phyloP scores from a whole-genome alignment of 805 yeast species.

The Huiozyma naganishii region DNA sequence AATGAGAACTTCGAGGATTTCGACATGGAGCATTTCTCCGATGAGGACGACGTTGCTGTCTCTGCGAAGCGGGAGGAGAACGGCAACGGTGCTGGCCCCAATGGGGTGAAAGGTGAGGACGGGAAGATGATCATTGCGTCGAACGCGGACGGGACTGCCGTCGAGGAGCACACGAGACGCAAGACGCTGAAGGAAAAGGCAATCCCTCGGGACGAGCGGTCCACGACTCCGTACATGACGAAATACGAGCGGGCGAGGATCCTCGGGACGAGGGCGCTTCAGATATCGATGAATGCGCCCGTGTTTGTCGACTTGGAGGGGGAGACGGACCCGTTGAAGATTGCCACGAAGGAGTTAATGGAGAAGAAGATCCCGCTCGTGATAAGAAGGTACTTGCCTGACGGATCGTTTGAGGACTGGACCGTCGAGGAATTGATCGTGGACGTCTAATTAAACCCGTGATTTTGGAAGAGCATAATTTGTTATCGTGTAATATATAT shows the following conservation, averaged over 20 bases:
- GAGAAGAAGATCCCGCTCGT: slow-evolving; percentile 93
- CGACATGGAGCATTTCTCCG: slow-evolving; percentile 78
- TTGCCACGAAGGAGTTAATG: slow-evolving; percentile 92
- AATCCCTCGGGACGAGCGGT: slow-evolving; percentile 76
- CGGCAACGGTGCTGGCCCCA: slow-evolving; percentile 1
- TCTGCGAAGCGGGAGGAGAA: slow-evolving; percentile 16
- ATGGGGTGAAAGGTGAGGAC: slow-evolving; percentile 37
- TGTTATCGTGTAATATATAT: background rate
- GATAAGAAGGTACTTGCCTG: slow-evolving; percentile 92
- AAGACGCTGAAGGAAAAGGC: slow-evolving; percentile 73
- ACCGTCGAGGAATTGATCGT: slow-evolving; percentile 95
- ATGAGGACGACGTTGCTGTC: slow-evolving; percentile 43
- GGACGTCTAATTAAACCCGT: slow-evolving; percentile 40
- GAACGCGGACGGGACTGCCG: slow-evolving; percentile 55
- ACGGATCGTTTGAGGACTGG: slow-evolving; percentile 97
- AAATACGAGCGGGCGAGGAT: slow-evolving; percentile 97
- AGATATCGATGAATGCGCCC: slow-evolving; percentile 96
- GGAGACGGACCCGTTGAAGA: slow-evolving; percentile 96
- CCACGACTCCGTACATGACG: slow-evolving; percentile 98
- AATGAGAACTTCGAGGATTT: slow-evolving; percentile 67
- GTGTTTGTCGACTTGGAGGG: slow-evolving; percentile 97
- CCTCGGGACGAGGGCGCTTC: slow-evolving; percentile 93
- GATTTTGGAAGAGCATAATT: background rate
- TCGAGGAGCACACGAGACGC: slow-evolving; percentile 34
- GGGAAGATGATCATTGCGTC: slow-evolving; percentile 67